Conservation (phyloP, 495 filamentous ascomycete genomes). For the Hypoxylon intermedium region DNA sequence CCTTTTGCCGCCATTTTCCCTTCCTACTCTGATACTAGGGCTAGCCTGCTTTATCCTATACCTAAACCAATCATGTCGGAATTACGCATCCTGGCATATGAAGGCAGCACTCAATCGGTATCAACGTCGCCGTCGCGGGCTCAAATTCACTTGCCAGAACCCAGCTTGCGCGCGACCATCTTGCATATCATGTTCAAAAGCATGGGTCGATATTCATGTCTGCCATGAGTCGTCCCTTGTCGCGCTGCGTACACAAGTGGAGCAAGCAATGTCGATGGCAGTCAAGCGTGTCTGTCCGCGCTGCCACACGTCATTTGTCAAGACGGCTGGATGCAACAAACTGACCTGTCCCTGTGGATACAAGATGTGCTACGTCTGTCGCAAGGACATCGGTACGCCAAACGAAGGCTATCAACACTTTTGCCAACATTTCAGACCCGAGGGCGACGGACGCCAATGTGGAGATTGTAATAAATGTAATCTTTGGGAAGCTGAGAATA, state of each 20-base stretch:
- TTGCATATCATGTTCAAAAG: constrained; percentile 75
- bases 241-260: constrained; percentile 83
- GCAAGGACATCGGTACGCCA: constrained; percentile 61
- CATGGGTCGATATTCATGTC: constrained; percentile 76
- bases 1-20: constrained; percentile 59
- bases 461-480: constrained; percentile 85
- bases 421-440: constrained; percentile 91
- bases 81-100: constrained; percentile 45
- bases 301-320: constrained; percentile 90
- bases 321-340: constrained; percentile 93
- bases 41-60: constrained; percentile 50
- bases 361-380: constrained; percentile 94
- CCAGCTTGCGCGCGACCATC: constrained; percentile 70
- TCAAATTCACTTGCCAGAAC: constrained; percentile 76
- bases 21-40: constrained; percentile 57
- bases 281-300: constrained; percentile 94
- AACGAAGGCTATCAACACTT: constrained; percentile 81
- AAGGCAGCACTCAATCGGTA: constrained; percentile 63
- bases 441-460: constrained; percentile 70
- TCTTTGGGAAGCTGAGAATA: constrained; percentile 86
- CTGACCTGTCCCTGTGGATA: constrained; percentile 97
- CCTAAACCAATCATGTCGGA: constrained; percentile 38
- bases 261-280: constrained; percentile 88
- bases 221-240: constrained; percentile 83
- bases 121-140: constrained; percentile 66